phyloP scores from a whole-genome alignment of 2,329 filamentous ascomycete genomes.

The Ascochyta clinopodiicola region DNA sequence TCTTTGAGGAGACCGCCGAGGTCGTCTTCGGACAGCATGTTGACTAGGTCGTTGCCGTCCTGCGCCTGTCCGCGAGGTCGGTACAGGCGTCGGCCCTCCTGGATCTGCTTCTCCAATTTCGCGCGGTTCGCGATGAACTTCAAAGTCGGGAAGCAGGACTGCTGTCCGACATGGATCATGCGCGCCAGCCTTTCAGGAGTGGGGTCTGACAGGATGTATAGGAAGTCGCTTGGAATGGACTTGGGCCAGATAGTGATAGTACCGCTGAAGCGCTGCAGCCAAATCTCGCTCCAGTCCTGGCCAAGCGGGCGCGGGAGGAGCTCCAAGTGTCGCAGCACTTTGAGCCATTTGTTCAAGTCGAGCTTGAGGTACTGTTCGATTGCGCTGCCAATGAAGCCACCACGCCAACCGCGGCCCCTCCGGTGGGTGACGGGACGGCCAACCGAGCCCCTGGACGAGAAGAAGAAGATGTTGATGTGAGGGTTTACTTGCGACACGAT shows the following conservation, averaged over 20 bases:
- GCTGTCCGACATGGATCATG: conserved; percentile 90
- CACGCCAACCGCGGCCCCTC: conserved; percentile 91
- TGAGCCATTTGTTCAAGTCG: conserved; percentile 96
- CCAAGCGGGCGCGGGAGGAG: conserved; percentile 87
- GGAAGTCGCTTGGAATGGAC: conserved; percentile 78
- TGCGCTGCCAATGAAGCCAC: conserved; percentile 90
- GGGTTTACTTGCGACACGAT: conserved; percentile 91
- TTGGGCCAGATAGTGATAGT: conserved; percentile 98
- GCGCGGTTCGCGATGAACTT: conserved; percentile 90
- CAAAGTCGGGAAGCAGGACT: conserved; percentile 87
- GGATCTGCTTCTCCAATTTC: conserved; percentile 75
- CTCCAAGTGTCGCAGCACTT: conserved; percentile 90
- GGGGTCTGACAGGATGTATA: conserved; percentile 85
- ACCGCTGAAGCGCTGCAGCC: conserved; percentile 92
- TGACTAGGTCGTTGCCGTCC: conserved; percentile 44
- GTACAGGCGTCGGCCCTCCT: conserved; percentile 60
- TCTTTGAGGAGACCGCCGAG: conserved; percentile 50
- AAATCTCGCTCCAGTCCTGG: conserved; percentile 96
- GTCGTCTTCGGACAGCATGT: conserved; percentile 56
- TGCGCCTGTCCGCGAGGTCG: conserved; percentile 38
- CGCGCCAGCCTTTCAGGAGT: conserved; percentile 74
- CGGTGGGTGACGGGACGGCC: conserved; percentile 94
- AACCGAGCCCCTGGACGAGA: conserved; percentile 89
- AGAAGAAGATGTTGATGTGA: conserved; percentile 99
- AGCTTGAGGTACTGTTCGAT: conserved; percentile 95